These are phyloP conservation scores for Furcasterigmium furcatum DNA, from an alignment of 2,329 filamentous ascomycete genomes.

Conservation along the genomic window DNA sequence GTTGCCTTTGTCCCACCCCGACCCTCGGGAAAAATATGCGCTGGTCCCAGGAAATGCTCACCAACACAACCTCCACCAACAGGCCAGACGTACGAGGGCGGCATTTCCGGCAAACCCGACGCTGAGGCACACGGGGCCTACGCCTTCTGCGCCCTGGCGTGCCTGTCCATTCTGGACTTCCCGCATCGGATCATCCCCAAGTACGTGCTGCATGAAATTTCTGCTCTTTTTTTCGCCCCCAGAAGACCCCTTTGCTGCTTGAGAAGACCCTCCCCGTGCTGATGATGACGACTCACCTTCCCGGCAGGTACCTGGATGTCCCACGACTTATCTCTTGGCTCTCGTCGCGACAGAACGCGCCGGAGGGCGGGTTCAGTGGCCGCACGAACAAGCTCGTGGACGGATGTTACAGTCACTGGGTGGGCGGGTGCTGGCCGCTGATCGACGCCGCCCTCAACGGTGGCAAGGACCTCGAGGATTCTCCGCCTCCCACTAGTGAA, in stretches of 20 bases:
- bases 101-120: constrained; percentile 80
- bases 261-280: neutral
- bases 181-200: constrained; percentile 71
- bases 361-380: constrained; percentile 89
- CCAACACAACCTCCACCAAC: constrained; percentile 5
- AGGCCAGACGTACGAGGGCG: constrained; percentile 94
- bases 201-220: constrained; percentile 47
- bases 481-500: neutral
- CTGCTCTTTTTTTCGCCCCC: too few relatives aligned
- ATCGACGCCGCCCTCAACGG: constrained; percentile 74
- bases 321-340: constrained; percentile 81
- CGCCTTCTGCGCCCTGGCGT: constrained; percentile 89
- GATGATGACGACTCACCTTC: neutral
- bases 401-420: constrained; percentile 98
- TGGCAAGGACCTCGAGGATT: constrained; percentile 22
- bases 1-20: constrained; percentile 23
- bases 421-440: constrained; percentile 90
- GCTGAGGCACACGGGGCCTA: constrained; percentile 96
- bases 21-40: neutral
- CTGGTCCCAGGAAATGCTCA: neutral
- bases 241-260: too few relatives aligned
- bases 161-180: constrained; percentile 78
- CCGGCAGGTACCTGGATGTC: constrained; percentile 68
- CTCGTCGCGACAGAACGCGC: constrained; percentile 81
- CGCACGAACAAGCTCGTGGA: constrained; percentile 98